Conservation (phyloP, 495 filamentous ascomycete species). For the Emericellopsis terricola region DNA sequence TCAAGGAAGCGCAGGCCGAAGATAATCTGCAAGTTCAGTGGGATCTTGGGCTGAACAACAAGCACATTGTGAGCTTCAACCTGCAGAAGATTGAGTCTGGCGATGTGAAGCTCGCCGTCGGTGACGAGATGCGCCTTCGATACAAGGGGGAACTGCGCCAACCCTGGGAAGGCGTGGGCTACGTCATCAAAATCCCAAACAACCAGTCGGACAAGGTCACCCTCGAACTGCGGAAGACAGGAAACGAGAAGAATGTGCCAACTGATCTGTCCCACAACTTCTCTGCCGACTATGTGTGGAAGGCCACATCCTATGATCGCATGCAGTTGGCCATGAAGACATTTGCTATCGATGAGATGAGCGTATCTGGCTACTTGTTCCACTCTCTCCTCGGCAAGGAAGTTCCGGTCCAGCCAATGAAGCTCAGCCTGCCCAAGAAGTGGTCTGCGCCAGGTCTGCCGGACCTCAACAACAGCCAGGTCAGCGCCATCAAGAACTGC, state of each 20-base stretch:
- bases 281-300: conserved; percentile 98
- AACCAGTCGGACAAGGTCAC: conserved; percentile 98
- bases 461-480: conserved; percentile 89
- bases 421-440: conserved; percentile 89
- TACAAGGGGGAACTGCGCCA: conserved; percentile 90
- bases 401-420: conserved; percentile 89
- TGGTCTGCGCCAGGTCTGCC: conserved; percentile 92
- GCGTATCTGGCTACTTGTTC: conserved; percentile 97
- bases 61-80: conserved; percentile 89
- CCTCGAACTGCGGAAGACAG: conserved; percentile 61
- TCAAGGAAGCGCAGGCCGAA: conserved; percentile 96
- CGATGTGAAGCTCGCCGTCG: conserved; percentile 94
- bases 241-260: conserved; percentile 80
- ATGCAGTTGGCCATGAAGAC: conserved; percentile 99
- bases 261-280: conserved; percentile 98
- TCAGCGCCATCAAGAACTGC: conserved; percentile 92
- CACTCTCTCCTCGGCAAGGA: conserved; percentile 94
- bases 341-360: conserved; percentile 95
- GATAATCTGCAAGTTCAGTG: conserved; percentile 86
- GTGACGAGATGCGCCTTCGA: conserved; percentile 94
- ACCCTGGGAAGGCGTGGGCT: conserved; percentile 95
- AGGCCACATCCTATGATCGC: conserved; percentile 95
- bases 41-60: conserved; percentile 95
- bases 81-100: conserved; percentile 94
- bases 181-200: conserved; percentile 98